These are phyloP conservation scores for Rhodotorula mucilaginosa DNA, from an alignment of 1,284 basidiomycete species.

Conservation along the genomic window DNA sequence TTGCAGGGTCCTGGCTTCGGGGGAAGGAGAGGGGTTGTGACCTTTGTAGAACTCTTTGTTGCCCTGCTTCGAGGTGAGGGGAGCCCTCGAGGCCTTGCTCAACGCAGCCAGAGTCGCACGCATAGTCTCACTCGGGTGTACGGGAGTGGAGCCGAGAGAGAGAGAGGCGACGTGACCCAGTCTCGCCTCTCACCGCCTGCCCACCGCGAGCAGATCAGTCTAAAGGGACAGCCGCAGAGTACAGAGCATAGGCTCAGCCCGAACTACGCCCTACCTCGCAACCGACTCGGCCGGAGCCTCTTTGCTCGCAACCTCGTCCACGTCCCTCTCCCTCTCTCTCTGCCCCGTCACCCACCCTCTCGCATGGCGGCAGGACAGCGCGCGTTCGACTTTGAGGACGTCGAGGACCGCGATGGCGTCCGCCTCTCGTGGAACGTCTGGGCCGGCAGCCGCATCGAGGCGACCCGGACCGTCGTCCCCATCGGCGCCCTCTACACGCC, in stretches of 20 bases:
- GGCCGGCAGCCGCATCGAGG: constrained; percentile 96
- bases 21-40: constrained; percentile 41
- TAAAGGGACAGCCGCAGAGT: neutral
- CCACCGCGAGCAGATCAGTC: neutral
- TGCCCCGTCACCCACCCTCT: neutral
- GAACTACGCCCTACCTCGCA: neutral
- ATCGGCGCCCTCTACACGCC: constrained; percentile 98
- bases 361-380: constrained; percentile 18
- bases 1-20: no score
- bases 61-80: constrained; percentile 75
- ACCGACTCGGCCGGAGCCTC: neutral
- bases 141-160: neutral
- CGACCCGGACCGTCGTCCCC: constrained; percentile 94
- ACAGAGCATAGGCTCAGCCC: neutral
- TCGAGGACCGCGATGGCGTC: constrained; percentile 44
- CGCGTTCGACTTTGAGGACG: constrained; percentile 42
- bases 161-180: neutral
- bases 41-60: constrained; percentile 96
- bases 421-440: constrained; percentile 90
- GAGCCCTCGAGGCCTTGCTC: constrained; percentile 73
- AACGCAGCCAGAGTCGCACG: constrained; percentile 61
- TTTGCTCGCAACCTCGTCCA: neutral
- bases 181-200: neutral
- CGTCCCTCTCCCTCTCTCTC: neutral
- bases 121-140: constrained; percentile 9